These are phyloP conservation scores for Talaromyces verruculosus DNA, from an alignment of 2,329 filamentous ascomycete genomes.

Conservation along the genomic window DNA sequence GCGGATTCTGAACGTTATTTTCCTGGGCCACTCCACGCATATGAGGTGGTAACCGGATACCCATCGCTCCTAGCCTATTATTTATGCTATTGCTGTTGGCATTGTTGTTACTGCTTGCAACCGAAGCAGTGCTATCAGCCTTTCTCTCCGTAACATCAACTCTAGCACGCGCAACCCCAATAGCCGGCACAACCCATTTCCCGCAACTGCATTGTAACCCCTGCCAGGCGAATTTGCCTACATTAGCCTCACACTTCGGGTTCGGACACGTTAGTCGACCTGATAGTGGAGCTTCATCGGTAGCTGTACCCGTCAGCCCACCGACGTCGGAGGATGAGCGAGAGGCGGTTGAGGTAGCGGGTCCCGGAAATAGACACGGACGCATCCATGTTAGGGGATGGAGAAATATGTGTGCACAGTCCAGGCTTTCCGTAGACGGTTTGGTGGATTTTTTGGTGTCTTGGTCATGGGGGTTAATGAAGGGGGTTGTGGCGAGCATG, in stretches of 20 bases:
- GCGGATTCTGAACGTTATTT: slow-evolving; percentile 16
- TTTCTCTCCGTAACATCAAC: slow-evolving; percentile 66
- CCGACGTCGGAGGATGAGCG: slow-evolving; percentile 22
- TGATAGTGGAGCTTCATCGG: slow-evolving; percentile 73
- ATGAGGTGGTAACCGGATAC: slow-evolving; percentile 43
- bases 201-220: slow-evolving; percentile 90
- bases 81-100: slow-evolving; percentile 21
- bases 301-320: background rate
- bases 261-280: slow-evolving; percentile 84
- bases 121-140: slow-evolving; percentile 15
- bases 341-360: background rate
- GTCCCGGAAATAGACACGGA: slow-evolving; percentile 59
- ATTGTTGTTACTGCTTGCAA: background rate
- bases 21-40: slow-evolving; percentile 30
- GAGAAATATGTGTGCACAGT: slow-evolving; percentile 83
- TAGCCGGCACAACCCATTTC: slow-evolving; percentile 86
- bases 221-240: slow-evolving; percentile 95
- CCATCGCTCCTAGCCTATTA: slow-evolving; percentile 29
- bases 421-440: slow-evolving; percentile 17
- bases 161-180: slow-evolving; percentile 77
- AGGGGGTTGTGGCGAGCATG: slow-evolving; percentile 63
- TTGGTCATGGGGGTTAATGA: slow-evolving; percentile 64
- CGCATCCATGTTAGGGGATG: slow-evolving; percentile 97
- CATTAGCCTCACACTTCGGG: slow-evolving; percentile 71
- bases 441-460: slow-evolving; percentile 23